Conservation (phyloP, 2,329 filamentous ascomycete species). For the Thelonectria discophora region DNA sequence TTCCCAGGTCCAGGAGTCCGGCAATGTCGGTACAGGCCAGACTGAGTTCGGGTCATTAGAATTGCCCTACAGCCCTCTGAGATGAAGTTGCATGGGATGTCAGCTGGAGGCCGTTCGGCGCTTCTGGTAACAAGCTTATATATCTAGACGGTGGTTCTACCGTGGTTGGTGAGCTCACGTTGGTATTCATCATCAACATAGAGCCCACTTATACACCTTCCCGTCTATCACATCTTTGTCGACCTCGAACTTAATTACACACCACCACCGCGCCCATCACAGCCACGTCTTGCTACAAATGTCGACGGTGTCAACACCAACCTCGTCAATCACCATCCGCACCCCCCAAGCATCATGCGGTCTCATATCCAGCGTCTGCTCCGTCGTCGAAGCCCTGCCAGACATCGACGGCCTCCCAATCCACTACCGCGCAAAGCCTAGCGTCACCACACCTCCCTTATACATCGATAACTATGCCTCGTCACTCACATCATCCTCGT, state of each 20-base stretch:
- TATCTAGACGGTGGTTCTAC: background rate
- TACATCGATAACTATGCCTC: conserved; percentile 1
- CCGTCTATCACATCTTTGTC: background rate
- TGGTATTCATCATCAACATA: too few relatives aligned
- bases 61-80: background rate
- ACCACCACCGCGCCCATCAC: background rate
- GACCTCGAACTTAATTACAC: background rate
- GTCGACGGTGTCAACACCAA: conserved; percentile 13
- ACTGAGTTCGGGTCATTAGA: background rate
- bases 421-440: background rate
- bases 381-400: conserved; percentile 7
- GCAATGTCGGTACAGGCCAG: background rate
- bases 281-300: background rate
- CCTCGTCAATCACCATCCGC: conserved; percentile 9
- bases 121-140: background rate
- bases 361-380: conserved; percentile 15
- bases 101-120: background rate
- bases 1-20: background rate
- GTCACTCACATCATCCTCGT: background rate
- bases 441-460: background rate
- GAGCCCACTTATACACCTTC: too few relatives aligned
- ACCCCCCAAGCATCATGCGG: background rate
- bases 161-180: too few relatives aligned
- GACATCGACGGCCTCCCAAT: conserved; percentile 14
- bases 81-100: background rate